Base-by-base conservation (phyloP, 257 asterid species). In the Solanum okadae region DNA sequence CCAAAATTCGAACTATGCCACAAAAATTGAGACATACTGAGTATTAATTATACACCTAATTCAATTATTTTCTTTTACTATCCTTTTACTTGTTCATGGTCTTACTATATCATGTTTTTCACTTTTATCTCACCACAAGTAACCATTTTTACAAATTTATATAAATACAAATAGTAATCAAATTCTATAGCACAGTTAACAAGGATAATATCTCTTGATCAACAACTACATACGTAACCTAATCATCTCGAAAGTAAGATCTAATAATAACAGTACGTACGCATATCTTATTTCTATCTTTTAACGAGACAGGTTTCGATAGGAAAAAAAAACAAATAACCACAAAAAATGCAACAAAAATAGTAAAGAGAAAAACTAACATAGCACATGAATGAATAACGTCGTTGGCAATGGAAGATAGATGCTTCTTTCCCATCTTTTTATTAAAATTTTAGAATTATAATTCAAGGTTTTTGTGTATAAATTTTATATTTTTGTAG, bases 391-490 rank as follows among this genome's bases (percentile, higher is more conserved):
- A 91, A 20, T 40, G 89, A 56, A 97, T 29, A 78, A 97, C 94
- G 81, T 93, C 90, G 91, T 92, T 92, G 90, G 98, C 96, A 87
- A 92, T 89, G 92, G 90, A 59, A 42, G 99, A 96, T 35, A 96
- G 98, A 90, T 93, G 96, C 88, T 97, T 96, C 89, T 79, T 95
- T 90, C 92, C 95, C 96, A 90, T 94, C 9, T 79, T 37, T 75
- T 35, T 10, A 14, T 20, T 20, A 73, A 73, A 34, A 4, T 15
- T 14, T 77, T 3, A 77, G 5, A 38, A 10, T 35, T 42, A 78
- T n/a, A 77, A 5, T 77, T n/a, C 59, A 77, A 77, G 34, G 3
- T 25, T 78, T 78, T 78, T 29, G 37, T 25, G 23, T 78, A 14
- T 18, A 78, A 40, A 20, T 11, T 76, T 6, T 52, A 16, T 42